Conservation (phyloP, 352 stramenopile genomes). For the Phytopythium mirpurense region DNA sequence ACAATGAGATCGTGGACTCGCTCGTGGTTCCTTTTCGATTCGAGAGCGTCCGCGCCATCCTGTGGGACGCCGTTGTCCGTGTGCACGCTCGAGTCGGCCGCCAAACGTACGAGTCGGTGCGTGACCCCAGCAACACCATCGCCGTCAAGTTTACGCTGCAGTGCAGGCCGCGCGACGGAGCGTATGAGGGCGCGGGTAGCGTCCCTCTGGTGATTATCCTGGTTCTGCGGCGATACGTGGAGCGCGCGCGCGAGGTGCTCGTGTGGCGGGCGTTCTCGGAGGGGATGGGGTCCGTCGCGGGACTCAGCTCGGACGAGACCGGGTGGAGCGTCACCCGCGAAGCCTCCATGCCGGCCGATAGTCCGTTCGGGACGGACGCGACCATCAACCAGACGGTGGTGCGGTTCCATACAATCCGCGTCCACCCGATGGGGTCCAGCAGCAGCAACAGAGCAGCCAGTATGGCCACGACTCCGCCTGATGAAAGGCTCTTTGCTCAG, state of each 20-base stretch:
- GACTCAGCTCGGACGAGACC: conserved; percentile 44
- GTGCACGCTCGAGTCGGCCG: conserved; percentile 1
- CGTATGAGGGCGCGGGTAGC: not conserved
- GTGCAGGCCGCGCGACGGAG: conserved; percentile 3
- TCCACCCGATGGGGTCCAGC: not conserved
- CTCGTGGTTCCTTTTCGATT: conserved; percentile 5
- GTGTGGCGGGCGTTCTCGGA: conserved; percentile 45
- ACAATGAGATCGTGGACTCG: conserved; percentile 6
- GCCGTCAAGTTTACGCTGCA: conserved; percentile 23
- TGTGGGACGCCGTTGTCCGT: conserved; percentile 5
- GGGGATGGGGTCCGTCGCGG: conserved; percentile 22
- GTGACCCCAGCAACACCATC: conserved; percentile 23
- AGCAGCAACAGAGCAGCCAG: not conserved
- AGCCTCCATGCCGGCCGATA: not conserved
- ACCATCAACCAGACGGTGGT: conserved; percentile 9
- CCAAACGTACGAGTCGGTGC: conserved; percentile 3
- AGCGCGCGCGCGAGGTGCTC: conserved; percentile 33
- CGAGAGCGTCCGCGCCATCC: not conserved
- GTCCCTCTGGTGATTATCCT: conserved; percentile 11
- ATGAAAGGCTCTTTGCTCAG: conserved; percentile 20
- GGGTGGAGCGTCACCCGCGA: conserved; percentile 39
- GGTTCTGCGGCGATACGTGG: conserved; percentile 22
- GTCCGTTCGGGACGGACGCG: not conserved
- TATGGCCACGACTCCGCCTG: not conserved
- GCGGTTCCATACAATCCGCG: conserved; percentile 6